A percentile compares a stretch with the other conserved stretches of the same genome.
phyloP scores from a whole-genome alignment of 1,284 basidiomycete genomes.

The Sphaerobolus stellatus region DNA sequence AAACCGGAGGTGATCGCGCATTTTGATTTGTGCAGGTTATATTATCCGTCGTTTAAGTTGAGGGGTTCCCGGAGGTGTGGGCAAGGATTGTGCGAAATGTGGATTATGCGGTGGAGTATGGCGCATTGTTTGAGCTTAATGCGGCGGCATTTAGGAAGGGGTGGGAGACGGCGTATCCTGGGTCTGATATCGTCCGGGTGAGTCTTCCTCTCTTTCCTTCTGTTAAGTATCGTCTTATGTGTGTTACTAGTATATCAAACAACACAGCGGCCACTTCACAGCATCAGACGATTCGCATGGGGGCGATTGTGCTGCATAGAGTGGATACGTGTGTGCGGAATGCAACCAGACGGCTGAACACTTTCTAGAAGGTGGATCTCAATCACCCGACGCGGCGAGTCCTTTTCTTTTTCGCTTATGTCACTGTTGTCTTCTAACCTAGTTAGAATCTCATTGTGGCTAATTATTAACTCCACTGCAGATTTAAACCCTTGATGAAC shows the following conservation, averaged over 20 bases:
- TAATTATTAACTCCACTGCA: too few relatives aligned
- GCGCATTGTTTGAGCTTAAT: slow-evolving; percentile 92
- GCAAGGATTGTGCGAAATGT: slow-evolving; percentile 77
- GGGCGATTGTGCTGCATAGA: too few relatives aligned
- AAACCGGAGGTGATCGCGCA: slow-evolving; percentile 92
- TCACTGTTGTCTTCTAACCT: too few relatives aligned
- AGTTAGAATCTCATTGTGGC: too few relatives aligned
- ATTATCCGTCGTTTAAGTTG: slow-evolving; percentile 60
- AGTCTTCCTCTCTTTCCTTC: too few relatives aligned
- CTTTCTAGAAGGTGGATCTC: too few relatives aligned
- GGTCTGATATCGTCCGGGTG: slow-evolving; percentile 72
- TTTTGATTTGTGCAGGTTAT: slow-evolving; percentile 87
- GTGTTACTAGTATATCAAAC: slow-evolving; percentile 60
- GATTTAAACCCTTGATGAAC: too few relatives aligned
- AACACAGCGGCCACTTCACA: slow-evolving; percentile 70
- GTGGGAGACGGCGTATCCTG: slow-evolving; percentile 87
- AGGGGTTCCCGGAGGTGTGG: slow-evolving; percentile 57
- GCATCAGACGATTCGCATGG: slow-evolving; percentile 97
- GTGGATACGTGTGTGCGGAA: too few relatives aligned
- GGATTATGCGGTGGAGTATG: slow-evolving; percentile 72
- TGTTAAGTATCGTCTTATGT: slow-evolving; percentile 8
- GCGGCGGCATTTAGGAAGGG: slow-evolving; percentile 91
- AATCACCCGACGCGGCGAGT: too few relatives aligned
- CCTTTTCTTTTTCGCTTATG: too few relatives aligned
- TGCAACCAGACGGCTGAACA: too few relatives aligned